Base-by-base conservation (phyloP, 2,329 filamentous ascomycete genomes). In the Botrytis byssoidea region DNA sequence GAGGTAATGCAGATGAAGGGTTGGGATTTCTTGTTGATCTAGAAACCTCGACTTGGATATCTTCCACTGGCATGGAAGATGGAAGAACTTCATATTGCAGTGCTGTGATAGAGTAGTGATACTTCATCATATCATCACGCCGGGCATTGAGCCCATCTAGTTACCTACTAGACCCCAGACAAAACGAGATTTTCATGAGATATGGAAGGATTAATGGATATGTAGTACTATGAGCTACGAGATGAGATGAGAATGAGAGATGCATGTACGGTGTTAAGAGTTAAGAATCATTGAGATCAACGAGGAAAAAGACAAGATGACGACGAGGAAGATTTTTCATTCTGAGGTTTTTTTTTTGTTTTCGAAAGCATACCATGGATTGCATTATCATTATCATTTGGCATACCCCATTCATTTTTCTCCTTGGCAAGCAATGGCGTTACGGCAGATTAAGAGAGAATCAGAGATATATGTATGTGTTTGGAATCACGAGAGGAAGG, bases 21-120 rank as follows among this genome's bases (percentile, higher is more conserved):
- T 79, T 97, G 94, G 95, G 93, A 97, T 82, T 96, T 94, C 85
- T 87, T 98, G 83, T 89, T 98, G 83, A 95, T 98, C 84, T 97
- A 85, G 79, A 80, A 57, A 71, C 70, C 68, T 76, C 75, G 76
- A 77, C 67, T 76, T 76, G 70, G 64, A 75, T 66, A 75, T 63
- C 55, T 74, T 74, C 57, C 66, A 74, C 75, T 75, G 74, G 73
- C 73, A 79, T 75, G 73, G 71, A 74, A 68, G 69, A 72, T 70
- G 74, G 68, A 70, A 77, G 76, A 74, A 73, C 66, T 71, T 71
- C 59, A 55, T n/a, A 40, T 35, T 59, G 72, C 72, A 71, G 72
- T 71, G 72, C 66, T 40, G 42, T 20, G 71, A 61, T 69, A 70
- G 29, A 8, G 32, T 64, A 32, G 20, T n/a, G 18, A 65, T 65